Conservation (phyloP, 1,284 basidiomycete genomes). For the Naganishia liquefaciens region DNA sequence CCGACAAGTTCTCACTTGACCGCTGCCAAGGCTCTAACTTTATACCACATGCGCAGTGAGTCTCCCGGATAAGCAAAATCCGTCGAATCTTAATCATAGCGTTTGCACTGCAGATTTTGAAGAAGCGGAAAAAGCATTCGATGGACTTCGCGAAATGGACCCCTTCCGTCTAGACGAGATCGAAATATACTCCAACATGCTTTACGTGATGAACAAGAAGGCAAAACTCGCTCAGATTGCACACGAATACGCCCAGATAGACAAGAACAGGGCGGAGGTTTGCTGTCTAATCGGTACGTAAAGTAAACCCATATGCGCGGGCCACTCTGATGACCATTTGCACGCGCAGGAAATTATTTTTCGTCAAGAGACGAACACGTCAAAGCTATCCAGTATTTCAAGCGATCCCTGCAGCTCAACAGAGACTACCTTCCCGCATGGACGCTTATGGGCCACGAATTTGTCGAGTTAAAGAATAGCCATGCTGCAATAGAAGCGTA, state of each 20-base stretch:
- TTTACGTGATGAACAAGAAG: constrained; percentile 89
- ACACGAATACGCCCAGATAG: constrained; percentile 81
- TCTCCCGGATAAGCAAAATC: background rate
- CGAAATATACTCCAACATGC: constrained; percentile 94
- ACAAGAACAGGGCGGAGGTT: constrained; percentile 89
- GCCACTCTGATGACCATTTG: background rate
- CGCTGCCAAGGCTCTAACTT: constrained; percentile 78
- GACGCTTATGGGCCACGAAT: constrained; percentile 99
- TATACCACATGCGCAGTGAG: constrained; percentile 84
- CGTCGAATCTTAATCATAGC: background rate
- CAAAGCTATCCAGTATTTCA: constrained; percentile 93
- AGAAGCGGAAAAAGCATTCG: constrained; percentile 78
- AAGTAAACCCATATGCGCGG: too few relatives aligned
- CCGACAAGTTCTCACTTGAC: constrained; percentile 82
- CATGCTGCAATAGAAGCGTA: constrained; percentile 99
- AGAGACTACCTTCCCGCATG: constrained; percentile 92
- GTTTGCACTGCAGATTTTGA: constrained; percentile 91
- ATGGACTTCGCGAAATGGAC: constrained; percentile 74
- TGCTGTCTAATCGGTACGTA: constrained; percentile 85
- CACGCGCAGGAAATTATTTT: constrained; percentile 82
- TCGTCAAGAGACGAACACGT: constrained; percentile 89
- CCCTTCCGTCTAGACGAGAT: constrained; percentile 92
- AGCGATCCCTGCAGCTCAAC: constrained; percentile 89
- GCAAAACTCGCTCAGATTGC: constrained; percentile 88
- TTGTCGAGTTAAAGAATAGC: constrained; percentile 97